These are phyloP conservation scores for Crucibulum laeve DNA, from an alignment of 768 basidiomycete species.

Conservation along the genomic window DNA sequence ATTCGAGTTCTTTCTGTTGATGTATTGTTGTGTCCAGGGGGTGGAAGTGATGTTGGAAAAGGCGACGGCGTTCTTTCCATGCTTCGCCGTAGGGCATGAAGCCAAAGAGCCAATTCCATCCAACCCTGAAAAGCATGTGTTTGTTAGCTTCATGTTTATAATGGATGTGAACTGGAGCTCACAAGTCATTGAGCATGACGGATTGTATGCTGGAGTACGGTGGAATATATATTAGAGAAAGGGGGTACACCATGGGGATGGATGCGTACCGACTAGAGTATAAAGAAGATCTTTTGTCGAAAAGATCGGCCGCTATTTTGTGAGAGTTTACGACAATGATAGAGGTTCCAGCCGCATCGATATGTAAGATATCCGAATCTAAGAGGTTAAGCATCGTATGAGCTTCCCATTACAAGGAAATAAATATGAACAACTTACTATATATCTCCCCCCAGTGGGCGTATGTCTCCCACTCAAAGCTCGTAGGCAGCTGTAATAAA, in stretches of 20 bases:
- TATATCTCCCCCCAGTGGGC: constrained; percentile 15
- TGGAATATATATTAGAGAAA: not conserved
- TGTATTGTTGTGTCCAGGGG: constrained; percentile 5
- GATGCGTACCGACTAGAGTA: constrained; percentile 5
- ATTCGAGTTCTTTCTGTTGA: constrained; percentile 1
- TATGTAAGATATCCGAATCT: constrained; percentile 5
- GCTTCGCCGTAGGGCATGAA: constrained; percentile 4
- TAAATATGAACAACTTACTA: constrained; percentile 5
- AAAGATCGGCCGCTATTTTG: constrained; percentile 2
- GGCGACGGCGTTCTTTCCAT: constrained; percentile 6
- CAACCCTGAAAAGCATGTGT: not conserved
- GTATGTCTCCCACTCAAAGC: constrained; percentile 17
- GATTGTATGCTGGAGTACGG: not conserved
- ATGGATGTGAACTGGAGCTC: not conserved
- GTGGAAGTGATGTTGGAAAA: constrained; percentile 12
- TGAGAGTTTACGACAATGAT: constrained; percentile 5
- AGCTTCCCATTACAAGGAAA: not conserved
- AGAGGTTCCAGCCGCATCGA: constrained; percentile 5
- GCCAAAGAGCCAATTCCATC: constrained; percentile 3
- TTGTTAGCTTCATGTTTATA: not conserved
- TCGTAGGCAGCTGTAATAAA: constrained; percentile 12
- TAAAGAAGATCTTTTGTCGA: constrained; percentile 4
- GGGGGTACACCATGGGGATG: not conserved
- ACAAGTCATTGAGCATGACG: constrained; percentile 5
- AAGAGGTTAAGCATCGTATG: not conserved